phyloP scores from a whole-genome alignment of 306 rosid genomes.

The Pueraria montana region DNA sequence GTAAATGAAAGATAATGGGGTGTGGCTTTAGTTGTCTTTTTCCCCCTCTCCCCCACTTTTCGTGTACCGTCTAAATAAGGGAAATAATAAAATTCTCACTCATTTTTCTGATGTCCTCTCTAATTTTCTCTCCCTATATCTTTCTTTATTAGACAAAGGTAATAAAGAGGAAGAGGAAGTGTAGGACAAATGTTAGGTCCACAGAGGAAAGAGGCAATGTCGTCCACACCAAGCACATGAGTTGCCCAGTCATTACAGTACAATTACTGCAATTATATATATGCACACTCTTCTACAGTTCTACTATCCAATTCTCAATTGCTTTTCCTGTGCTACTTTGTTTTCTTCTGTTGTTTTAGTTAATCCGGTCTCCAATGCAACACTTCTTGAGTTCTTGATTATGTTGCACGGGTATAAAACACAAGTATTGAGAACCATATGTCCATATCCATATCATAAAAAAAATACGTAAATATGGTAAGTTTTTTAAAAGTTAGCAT shows the following conservation, averaged over 20 bases:
- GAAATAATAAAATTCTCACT: background rate
- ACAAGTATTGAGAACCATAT: too few relatives aligned
- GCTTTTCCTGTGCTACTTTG: too few relatives aligned
- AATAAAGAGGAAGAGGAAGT: background rate
- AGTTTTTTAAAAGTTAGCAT: too few relatives aligned
- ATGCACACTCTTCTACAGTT: background rate
- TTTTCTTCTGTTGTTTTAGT: too few relatives aligned
- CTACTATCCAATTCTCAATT: too few relatives aligned
- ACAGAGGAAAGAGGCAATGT: constrained; percentile 14
- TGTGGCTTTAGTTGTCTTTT: background rate
- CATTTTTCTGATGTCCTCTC: background rate
- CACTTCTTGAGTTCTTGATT: too few relatives aligned
- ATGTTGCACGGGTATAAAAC: too few relatives aligned
- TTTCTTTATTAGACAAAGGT: background rate
- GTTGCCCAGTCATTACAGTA: background rate
- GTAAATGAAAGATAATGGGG: background rate
- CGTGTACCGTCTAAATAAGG: background rate
- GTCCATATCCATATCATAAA: too few relatives aligned
- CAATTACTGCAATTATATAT: background rate
- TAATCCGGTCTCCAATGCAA: too few relatives aligned
- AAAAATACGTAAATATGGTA: too few relatives aligned
- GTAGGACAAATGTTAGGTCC: constrained; percentile 33
- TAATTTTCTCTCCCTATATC: background rate
- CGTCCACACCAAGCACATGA: constrained; percentile 40
- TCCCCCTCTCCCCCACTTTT: background rate